A percentile compares a stretch with the other conserved stretches of the same genome.
Conservation (phyloP, 2,329 filamentous ascomycete genomes). For the Huntiella abstrusa region DNA sequence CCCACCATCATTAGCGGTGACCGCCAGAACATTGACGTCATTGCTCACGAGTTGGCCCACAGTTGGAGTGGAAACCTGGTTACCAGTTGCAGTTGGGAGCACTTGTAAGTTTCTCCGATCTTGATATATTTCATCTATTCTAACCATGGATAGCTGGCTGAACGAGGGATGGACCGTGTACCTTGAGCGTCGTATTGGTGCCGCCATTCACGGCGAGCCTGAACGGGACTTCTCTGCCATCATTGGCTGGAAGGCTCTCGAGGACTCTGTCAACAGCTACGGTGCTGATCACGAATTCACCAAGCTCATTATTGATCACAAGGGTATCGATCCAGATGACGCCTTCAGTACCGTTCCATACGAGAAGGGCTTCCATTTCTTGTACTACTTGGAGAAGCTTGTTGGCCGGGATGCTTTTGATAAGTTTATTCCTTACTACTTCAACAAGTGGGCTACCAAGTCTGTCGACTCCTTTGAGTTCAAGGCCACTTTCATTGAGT, state of each 20-base stretch:
- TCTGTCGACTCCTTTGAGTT: conserved; percentile 91
- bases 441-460: conserved; percentile 64
- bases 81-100: conserved; percentile 62
- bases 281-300: conserved; percentile 83
- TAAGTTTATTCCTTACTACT: conserved; percentile 91
- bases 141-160: conserved; percentile 31
- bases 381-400: conserved; percentile 76
- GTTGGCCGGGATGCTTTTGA: conserved; percentile 78
- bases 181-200: conserved; percentile 69
- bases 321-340: conserved; percentile 86
- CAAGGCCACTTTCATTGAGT: conserved; percentile 68
- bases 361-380: conserved; percentile 89
- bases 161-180: conserved; percentile 88
- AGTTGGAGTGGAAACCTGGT: conserved; percentile 83
- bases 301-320: conserved; percentile 70
- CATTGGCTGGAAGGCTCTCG: conserved; percentile 81
- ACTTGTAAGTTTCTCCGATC: conserved; percentile 34
- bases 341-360: conserved; percentile 86
- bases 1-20: conserved; percentile 86
- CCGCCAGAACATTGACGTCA: conserved; percentile 83
- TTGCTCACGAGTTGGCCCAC: conserved; percentile 64
- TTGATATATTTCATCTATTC: background rate
- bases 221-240: conserved; percentile 90
- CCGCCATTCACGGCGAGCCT: conserved; percentile 58
- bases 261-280: conserved; percentile 60